Evolutionary conservation across 2,329 filamentous ascomycete species (phyloP), one percentile per base, ranked within the genome.

Genomic region (Aspergillus ochraceus): DNA sequence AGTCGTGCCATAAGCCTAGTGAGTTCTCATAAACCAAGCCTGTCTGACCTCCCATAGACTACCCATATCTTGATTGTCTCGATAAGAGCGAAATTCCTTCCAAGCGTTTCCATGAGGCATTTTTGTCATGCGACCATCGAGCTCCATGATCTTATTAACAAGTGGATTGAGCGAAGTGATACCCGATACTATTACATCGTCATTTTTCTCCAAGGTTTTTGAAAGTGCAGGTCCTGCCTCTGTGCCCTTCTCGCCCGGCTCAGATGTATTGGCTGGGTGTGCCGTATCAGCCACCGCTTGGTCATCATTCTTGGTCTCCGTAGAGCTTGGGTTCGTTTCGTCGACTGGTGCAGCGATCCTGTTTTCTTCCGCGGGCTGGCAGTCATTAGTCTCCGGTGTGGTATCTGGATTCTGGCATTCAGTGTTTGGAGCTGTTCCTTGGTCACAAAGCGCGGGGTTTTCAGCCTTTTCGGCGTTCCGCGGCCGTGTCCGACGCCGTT

Each of bases 31-130:
- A 61, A 68, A 79, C 76, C 76, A 78, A 52, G 68, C 69, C 57
- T 79, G 74, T 49, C 78, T 69, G 49, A 80, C 68, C 46, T 80
- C 78, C 69, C 75, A 80, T 22, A 80, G 69, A 55, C 71, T 78
- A 4, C 78, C 78, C 67, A 80, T 78, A 49, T 80, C 78, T 65
- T 80, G 78, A 45, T 80, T 79, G 39, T 79, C 71, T 50, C 78
- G 70, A 49, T 73, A 75, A 54, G 75, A 77, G 9, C 78, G 77
- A 22, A 80, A 68, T 39, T 75, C 70, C 58, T 79, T 80, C 78
- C 78, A 80, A 9, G 77, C 68, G 68, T 79, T 80, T 1, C 70
- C 68, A 46, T 70, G 70, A 5, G 71, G 70, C 4, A 68, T 61
- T 4, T 71, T 60, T 5, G 56, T 66, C 20, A 73, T 64, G 26